Conservation (phyloP, 2,329 filamentous ascomycete genomes). For the Microcyclospora tardicrescens region DNA sequence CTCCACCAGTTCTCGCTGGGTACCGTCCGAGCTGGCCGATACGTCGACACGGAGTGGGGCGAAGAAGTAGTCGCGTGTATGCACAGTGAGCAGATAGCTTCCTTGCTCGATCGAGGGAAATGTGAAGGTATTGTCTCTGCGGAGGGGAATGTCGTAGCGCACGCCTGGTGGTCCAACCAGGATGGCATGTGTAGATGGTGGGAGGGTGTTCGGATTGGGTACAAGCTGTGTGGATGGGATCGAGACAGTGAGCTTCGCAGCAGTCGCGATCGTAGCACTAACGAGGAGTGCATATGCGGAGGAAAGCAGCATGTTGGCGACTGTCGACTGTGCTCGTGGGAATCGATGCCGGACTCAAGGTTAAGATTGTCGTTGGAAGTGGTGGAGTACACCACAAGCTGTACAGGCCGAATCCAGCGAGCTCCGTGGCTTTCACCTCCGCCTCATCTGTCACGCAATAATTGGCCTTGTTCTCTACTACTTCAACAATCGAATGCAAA, state of each 20-base stretch:
- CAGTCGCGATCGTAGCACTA: conserved; percentile 18
- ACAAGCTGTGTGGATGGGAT: conserved; percentile 34
- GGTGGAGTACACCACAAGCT: too few relatives aligned
- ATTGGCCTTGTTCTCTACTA: too few relatives aligned
- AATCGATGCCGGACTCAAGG: too few relatives aligned
- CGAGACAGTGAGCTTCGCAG: conserved; percentile 38
- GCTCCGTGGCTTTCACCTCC: too few relatives aligned
- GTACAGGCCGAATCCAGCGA: too few relatives aligned
- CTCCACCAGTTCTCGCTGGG: conserved; percentile 36
- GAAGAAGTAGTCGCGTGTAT: conserved; percentile 63
- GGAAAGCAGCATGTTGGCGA: not conserved
- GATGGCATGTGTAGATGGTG: conserved; percentile 49
- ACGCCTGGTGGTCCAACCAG: conserved; percentile 35
- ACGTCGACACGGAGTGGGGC: conserved; percentile 72
- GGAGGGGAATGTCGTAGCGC: conserved; percentile 48
- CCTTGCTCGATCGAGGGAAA: conserved; percentile 60
- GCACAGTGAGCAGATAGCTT: conserved; percentile 72
- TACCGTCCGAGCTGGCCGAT: conserved; percentile 24
- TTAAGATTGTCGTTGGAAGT: too few relatives aligned
- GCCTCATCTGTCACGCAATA: too few relatives aligned
- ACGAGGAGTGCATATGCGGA: conserved; percentile 1
- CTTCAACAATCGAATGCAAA: too few relatives aligned
- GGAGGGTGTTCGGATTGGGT: conserved; percentile 34
- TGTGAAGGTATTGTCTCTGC: conserved; percentile 55
- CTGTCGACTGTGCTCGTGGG: too few relatives aligned